These are phyloP conservation scores for Jatropha multifida DNA, from an alignment of 441 rosid genomes.

Conservation along the genomic window DNA sequence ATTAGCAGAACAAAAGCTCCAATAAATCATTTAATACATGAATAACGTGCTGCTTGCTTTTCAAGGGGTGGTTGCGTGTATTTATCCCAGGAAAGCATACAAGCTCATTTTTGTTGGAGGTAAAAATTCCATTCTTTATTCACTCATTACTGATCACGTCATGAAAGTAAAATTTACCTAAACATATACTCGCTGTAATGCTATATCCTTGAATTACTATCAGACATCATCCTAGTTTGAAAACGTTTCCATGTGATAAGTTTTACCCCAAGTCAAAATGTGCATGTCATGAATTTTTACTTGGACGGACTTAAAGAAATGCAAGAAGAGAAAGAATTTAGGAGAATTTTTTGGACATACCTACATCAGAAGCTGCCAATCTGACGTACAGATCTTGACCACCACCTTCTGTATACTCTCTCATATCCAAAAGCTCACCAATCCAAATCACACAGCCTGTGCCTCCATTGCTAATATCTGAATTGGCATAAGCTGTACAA, in stretches of 20 bases:
- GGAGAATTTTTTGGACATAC: constrained; percentile 22
- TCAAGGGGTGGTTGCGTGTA: background rate
- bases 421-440: constrained; percentile 30
- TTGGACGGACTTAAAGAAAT: background rate
- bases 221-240: too few relatives aligned
- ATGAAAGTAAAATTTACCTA: too few relatives aligned
- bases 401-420: constrained; percentile 31
- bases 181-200: too few relatives aligned
- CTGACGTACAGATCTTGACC: constrained; percentile 43
- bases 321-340: background rate
- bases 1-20: background rate
- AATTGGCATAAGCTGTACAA: constrained; percentile 62
- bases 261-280: background rate
- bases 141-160: too few relatives aligned
- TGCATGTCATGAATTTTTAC: background rate
- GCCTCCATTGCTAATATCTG: constrained; percentile 48
- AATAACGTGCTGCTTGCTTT: background rate
- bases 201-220: too few relatives aligned
- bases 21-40: background rate
- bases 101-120: background rate
- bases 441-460: constrained; percentile 69
- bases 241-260: too few relatives aligned
- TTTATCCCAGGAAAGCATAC: background rate
- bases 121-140: background rate
- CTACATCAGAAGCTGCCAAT: constrained; percentile 46